These are phyloP conservation scores for Aspergillus tanneri DNA, from an alignment of 2,329 filamentous ascomycete genomes.

Conservation along the genomic window DNA sequence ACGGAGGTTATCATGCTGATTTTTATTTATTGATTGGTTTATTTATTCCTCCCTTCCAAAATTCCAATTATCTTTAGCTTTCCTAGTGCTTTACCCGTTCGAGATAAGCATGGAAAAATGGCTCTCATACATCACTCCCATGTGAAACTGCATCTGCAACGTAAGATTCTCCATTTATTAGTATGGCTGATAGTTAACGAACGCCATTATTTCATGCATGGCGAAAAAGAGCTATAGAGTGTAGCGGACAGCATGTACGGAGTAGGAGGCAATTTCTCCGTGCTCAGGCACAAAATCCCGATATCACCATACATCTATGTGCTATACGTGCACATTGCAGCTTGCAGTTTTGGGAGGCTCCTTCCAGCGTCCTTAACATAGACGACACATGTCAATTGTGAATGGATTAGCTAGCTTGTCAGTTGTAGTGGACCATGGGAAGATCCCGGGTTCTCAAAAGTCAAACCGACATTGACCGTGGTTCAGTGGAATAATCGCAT, in stretches of 20 bases:
- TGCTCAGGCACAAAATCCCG: neutral
- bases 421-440: no score
- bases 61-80: neutral
- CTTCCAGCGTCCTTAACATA: neutral
- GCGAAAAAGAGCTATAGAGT: neutral
- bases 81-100: conserved; percentile 9
- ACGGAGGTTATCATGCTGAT: conserved; percentile 6
- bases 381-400: no score
- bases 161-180: conserved; percentile 4
- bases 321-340: neutral
- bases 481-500: no score
- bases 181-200: conserved; percentile 2
- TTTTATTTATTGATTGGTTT: neutral
- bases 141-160: conserved; percentile 16
- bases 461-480: no score
- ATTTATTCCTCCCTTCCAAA: neutral
- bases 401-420: no score
- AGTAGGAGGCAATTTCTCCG: neutral
- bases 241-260: neutral
- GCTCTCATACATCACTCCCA: conserved; percentile 18
- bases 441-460: no score
- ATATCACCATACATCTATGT: neutral
- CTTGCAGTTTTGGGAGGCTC: neutral
- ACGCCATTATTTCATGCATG: neutral
- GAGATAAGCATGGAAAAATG: conserved; percentile 9